These are phyloP conservation scores for Gossypium stocksii DNA, from an alignment of 345 rosid species.

Conservation along the genomic window DNA sequence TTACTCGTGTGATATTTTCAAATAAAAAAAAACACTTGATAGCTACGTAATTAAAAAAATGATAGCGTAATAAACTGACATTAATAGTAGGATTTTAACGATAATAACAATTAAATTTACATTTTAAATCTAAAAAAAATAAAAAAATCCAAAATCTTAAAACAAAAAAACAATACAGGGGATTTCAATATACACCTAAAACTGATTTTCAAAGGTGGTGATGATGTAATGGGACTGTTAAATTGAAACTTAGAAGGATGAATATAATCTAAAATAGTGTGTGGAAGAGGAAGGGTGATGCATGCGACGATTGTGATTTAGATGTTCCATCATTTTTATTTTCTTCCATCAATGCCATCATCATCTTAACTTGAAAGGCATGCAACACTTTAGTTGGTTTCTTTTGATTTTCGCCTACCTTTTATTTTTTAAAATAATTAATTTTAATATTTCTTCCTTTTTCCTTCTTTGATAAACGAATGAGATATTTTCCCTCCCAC, in stretches of 20 bases:
- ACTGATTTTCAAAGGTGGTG: not conserved
- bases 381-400: not conserved
- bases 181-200: not conserved
- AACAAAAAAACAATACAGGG: too few species aligned
- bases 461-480: too few species aligned
- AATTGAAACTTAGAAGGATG: not conserved
- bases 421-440: not conserved
- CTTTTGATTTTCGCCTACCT: not conserved
- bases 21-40: too few species aligned
- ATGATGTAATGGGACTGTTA: not conserved
- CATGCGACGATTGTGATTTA: not conserved
- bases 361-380: not conserved
- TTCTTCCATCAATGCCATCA: not conserved
- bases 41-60: too few species aligned
- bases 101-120: too few species aligned
- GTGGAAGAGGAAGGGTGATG: not conserved
- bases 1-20: too few species aligned
- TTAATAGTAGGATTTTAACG: too few species aligned
- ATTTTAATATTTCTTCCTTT: too few species aligned
- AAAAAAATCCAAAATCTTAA: too few species aligned
- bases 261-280: not conserved
- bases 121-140: too few species aligned
- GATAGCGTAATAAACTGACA: too few species aligned
- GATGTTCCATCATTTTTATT: not conserved
- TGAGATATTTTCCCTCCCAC: too few species aligned